A percentile compares a stretch with the other conserved stretches of the same genome.
phyloP scores from a whole-genome alignment of 2,329 filamentous ascomycete species.

The Aspergillus cejpii region DNA sequence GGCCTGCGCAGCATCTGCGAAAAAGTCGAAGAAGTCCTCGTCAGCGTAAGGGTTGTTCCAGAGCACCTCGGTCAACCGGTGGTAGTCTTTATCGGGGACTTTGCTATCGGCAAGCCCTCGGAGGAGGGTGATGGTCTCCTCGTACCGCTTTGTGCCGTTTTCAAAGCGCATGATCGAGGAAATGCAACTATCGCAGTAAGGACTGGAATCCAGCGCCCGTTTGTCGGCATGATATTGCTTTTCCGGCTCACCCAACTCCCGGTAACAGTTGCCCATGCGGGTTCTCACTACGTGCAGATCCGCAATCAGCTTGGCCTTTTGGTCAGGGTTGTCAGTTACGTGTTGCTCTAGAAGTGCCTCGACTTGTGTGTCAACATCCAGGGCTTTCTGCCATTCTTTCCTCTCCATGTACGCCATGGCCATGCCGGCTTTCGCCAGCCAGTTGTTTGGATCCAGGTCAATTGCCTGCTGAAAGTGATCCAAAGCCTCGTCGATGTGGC shows the following conservation, averaged over 20 bases:
- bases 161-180: conserved; percentile 2
- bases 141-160: not conserved
- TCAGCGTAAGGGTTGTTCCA: not conserved
- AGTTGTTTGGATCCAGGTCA: conserved; percentile 1
- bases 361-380: conserved; percentile 15
- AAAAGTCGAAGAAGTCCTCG: not conserved
- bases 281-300: not conserved
- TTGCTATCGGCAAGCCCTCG: not conserved
- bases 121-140: conserved; percentile 2
- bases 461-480: conserved; percentile 2
- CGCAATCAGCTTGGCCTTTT: not conserved
- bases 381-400: conserved; percentile 10
- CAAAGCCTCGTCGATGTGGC: conserved; percentile 1
- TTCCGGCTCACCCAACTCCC: not conserved
- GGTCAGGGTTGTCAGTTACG: conserved; percentile 9
- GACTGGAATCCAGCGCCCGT: not conserved
- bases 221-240: not conserved
- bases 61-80: not conserved
- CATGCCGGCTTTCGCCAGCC: not conserved
- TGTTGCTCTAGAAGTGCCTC: conserved; percentile 10
- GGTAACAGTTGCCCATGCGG: conserved; percentile 1
- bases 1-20: not conserved
- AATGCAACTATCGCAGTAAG: conserved; percentile 3
- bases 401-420: not conserved
- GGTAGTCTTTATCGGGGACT: conserved; percentile 1